A percentile compares a stretch with the other conserved stretches of the same genome.
phyloP scores from a whole-genome alignment of 805 yeast species.

The Nakazawaea siamensis region DNA sequence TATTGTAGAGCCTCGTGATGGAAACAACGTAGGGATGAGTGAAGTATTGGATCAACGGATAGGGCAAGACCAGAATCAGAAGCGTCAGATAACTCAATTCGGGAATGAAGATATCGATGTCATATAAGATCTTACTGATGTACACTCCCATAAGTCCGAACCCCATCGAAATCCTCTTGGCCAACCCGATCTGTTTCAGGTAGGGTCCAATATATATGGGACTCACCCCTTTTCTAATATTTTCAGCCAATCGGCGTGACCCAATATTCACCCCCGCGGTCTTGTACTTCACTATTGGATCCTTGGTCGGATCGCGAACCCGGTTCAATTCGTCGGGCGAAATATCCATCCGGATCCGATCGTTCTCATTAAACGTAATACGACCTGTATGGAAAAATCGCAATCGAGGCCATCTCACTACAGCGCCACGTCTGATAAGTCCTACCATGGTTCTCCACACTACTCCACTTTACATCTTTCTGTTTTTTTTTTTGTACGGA shows the following conservation, averaged over 20 bases:
- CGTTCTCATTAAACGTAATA: constrained; percentile 14
- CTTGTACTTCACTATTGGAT: constrained; percentile 16
- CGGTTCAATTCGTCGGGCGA: constrained; percentile 4
- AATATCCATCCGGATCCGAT: constrained; percentile 6
- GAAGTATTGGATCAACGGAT: constrained; percentile 48
- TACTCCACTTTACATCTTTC: too few relatives aligned
- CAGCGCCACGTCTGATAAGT: too few relatives aligned
- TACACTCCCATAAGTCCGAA: constrained; percentile 53
- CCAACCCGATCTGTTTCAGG: constrained; percentile 49
- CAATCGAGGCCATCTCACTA: too few relatives aligned
- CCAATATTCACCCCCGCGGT: constrained; percentile 23
- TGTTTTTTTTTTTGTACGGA: too few relatives aligned
- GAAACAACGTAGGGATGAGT: constrained; percentile 64
- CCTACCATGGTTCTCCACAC: too few relatives aligned
- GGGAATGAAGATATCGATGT: constrained; percentile 45
- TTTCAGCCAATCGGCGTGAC: constrained; percentile 32
- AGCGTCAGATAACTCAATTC: constrained; percentile 34
- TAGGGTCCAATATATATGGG: constrained; percentile 63
- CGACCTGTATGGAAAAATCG: too few relatives aligned
- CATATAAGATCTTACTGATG: constrained; percentile 50
- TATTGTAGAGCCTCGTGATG: constrained; percentile 62
- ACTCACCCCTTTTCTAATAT: constrained; percentile 46
- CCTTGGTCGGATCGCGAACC: constrained; percentile 1
- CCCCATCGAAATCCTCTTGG: constrained; percentile 55
- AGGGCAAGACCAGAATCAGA: constrained; percentile 38